Percentiles rank a stretch among this genome's conserved stretches.
Conservation (phyloP, 495 filamentous ascomycete genomes). For the Opeltia flavorubescens region DNA sequence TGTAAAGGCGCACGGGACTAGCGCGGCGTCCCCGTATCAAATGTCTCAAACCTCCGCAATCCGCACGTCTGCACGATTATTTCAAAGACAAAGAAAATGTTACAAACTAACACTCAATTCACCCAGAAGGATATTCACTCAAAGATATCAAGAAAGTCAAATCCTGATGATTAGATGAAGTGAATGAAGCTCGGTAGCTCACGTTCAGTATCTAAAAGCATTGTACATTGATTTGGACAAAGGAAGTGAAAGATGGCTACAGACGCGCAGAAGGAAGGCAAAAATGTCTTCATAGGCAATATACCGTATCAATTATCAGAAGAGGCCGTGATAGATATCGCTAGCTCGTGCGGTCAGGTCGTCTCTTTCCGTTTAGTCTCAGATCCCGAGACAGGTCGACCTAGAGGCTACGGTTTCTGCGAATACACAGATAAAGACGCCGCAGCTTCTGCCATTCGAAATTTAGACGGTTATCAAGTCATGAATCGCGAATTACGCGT, state of each 20-base stretch:
- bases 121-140: no score
- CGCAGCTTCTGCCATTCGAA: conserved; percentile 86
- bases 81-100: neutral
- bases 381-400: conserved; percentile 86
- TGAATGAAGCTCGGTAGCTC: no score
- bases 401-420: conserved; percentile 93
- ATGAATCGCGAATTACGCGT: conserved; percentile 91
- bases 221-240: no score
- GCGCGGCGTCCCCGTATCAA: neutral
- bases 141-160: no score
- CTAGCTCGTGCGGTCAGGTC: conserved; percentile 74
- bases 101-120: neutral
- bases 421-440: conserved; percentile 85
- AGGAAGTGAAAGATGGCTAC: conserved; percentile 31
- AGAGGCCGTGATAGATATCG: conserved; percentile 85
- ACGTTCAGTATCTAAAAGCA: no score
- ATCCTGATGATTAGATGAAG: no score
- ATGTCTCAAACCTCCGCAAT: neutral
- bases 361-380: conserved; percentile 90
- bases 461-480: conserved; percentile 89
- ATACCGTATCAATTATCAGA: conserved; percentile 49
- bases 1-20: no score
- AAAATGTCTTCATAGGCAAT: conserved; percentile 55
- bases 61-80: neutral
- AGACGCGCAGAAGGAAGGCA: conserved; percentile 32